Evolutionary conservation across 202 grass and related monocot species (phyloP).

Genomic region (Schoenoplectus triqueter): DNA sequence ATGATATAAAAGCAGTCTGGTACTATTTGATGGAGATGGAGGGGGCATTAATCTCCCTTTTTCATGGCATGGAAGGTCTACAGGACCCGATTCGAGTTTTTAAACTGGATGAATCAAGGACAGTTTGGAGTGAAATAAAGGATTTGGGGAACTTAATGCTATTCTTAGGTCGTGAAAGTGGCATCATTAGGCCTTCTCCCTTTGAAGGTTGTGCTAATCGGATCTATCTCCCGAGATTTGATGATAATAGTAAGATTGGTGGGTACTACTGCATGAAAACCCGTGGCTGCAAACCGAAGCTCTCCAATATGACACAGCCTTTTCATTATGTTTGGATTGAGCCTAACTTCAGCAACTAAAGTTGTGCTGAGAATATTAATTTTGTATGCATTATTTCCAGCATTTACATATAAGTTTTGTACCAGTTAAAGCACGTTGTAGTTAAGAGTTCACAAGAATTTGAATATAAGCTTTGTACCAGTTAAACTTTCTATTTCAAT

Average conservation of each 20-base stretch:
- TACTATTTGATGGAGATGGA: conserved; percentile 4
- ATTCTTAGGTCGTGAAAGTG: neutral
- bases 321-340: neutral
- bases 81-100: neutral
- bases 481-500: too few relatives aligned
- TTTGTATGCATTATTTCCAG: too few relatives aligned
- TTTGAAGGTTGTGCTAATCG: neutral
- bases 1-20: neutral
- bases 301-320: neutral
- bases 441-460: too few relatives aligned
- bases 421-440: too few relatives aligned
- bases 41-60: neutral
- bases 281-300: too few relatives aligned
- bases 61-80: neutral
- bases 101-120: neutral
- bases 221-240: neutral
- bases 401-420: too few relatives aligned
- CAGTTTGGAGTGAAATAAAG: neutral
- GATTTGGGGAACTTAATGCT: neutral
- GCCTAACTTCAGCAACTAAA: neutral
- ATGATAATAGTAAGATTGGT: neutral
- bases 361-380: too few relatives aligned
- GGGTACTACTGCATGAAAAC: neutral
- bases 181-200: neutral
- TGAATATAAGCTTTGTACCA: too few relatives aligned